These are phyloP conservation scores for Trichoderma polysporum DNA, from an alignment of 2,329 filamentous ascomycete species.

Conservation along the genomic window DNA sequence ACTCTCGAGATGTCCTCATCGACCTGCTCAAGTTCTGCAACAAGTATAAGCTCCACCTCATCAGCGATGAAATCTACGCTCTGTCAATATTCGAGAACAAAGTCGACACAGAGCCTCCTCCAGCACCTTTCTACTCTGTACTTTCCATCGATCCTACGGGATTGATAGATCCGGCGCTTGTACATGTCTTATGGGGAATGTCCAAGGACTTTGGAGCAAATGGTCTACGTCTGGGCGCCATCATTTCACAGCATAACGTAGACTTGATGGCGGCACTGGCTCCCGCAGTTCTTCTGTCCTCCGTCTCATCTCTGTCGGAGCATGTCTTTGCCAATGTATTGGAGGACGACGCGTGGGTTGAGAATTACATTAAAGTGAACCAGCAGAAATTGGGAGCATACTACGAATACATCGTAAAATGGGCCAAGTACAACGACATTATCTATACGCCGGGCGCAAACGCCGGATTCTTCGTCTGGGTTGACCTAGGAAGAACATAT, in stretches of 20 bases:
- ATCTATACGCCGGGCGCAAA: constrained; percentile 48
- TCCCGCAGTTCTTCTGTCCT: constrained; percentile 42
- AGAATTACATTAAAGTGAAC: constrained; percentile 46
- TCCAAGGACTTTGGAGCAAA: constrained; percentile 58
- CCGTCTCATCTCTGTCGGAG: constrained; percentile 45
- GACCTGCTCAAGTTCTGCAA: constrained; percentile 48
- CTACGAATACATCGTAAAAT: constrained; percentile 39
- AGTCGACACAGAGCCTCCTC: constrained; percentile 28
- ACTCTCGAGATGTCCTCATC: constrained; percentile 40
- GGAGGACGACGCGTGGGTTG: constrained; percentile 44
- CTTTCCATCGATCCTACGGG: constrained; percentile 44
- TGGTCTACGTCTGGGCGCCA: constrained; percentile 51
- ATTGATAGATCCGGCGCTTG: constrained; percentile 47
- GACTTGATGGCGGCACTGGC: constrained; percentile 40
- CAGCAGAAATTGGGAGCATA: constrained; percentile 38
- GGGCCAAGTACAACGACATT: constrained; percentile 42
- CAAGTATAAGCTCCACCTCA: constrained; percentile 50
- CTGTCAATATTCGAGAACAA: constrained; percentile 49
- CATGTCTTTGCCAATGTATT: constrained; percentile 42
- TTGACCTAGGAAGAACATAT: constrained; percentile 43
- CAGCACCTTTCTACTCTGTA: constrained; percentile 44
- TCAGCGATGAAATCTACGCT: constrained; percentile 53
- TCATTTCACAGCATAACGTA: constrained; percentile 49
- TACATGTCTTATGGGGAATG: constrained; percentile 52
- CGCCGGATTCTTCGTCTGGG: constrained; percentile 57